Evolutionary conservation across 768 basidiomycete species (phyloP), one percentile per base, ranked within the genome.

Genomic region (Tricholoma sp.): DNA sequence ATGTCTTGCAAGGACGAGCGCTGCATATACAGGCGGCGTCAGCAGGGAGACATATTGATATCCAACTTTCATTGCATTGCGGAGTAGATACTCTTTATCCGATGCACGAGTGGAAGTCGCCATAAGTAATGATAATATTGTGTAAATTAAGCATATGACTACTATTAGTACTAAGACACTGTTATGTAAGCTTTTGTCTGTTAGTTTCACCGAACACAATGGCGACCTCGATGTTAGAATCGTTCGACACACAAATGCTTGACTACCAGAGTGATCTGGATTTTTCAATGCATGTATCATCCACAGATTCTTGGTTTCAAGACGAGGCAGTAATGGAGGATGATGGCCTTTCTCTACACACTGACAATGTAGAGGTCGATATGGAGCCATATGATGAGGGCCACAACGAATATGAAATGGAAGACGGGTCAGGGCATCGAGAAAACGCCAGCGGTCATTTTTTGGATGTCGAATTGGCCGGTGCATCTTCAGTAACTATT

Each of bases 1-100:
- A 56, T 78, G 82, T 59, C 81, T 77, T 33, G 75, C 73, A 33
- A 88, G 60, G 10, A 81, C 67, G 58, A 82, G 78, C 0, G 74
- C 76, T 5, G 76, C 68, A 59, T 91, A 91, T 6, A 76, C 68
- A 8, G 87, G 83, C 11, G 88, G 87, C 1, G 77, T 74, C 41
- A 89, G 59, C 28, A 89, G 61, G 6, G 89, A 90, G 54, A 80
- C 73, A 41, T 83, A 58, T 63, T 88, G 85, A 65, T 89, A 91
- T 29, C 88, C 88, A 63, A 82, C 78, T 31, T 72, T 78, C 80
- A 84, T 82, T 42, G 83, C 66, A 55, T 83, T 77, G 45, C 86
- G 82, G 42, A 88, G 80, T 32, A 89, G 80, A 65, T 80, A 83
- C 59, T 85, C 78, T n/a, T 77, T 79, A 61, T 89, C 87, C 17